Evolutionary conservation across 805 yeast species (phyloP).

Genomic region (Spencermartinsiella europaea): DNA sequence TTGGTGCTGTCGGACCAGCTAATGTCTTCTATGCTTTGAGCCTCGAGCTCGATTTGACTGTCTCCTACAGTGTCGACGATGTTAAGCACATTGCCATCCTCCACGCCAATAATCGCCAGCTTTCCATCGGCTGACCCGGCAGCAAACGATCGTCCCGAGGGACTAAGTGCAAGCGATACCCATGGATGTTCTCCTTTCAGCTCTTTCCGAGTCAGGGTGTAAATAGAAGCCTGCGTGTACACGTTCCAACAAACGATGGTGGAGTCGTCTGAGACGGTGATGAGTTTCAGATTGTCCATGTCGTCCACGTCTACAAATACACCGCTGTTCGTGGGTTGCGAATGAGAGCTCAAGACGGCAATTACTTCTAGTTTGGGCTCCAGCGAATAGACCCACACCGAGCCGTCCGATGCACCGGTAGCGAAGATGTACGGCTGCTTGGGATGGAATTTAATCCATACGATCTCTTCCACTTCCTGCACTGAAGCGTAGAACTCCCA

Average conservation of each 20-base stretch:
- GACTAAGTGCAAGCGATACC: conserved; percentile 62
- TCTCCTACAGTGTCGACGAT: conserved; percentile 55
- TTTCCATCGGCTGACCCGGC: conserved; percentile 87
- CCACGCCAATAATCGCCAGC: conserved; percentile 69
- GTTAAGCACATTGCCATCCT: conserved; percentile 66
- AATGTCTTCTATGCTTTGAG: conserved; percentile 70
- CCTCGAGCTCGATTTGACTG: conserved; percentile 38
- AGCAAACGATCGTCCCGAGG: conserved; percentile 54
- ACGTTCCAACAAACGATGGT: conserved; percentile 86
- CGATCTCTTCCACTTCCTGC: conserved; percentile 86
- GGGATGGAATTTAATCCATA: conserved; percentile 81
- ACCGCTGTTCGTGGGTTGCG: conserved; percentile 75
- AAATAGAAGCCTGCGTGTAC: conserved; percentile 64
- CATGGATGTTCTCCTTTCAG: conserved; percentile 84
- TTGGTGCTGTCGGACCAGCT: conserved; percentile 66
- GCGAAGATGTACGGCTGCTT: conserved; percentile 64
- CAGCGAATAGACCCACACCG: conserved; percentile 88
- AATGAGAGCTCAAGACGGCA: conserved; percentile 50
- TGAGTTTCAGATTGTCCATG: conserved; percentile 55
- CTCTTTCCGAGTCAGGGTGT: conserved; percentile 39
- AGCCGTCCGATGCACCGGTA: conserved; percentile 87
- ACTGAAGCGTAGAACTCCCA: conserved; percentile 70
- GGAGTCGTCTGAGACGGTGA: conserved; percentile 82
- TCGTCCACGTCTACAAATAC: conserved; percentile 59
- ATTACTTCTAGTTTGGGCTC: conserved; percentile 54